phyloP scores from a whole-genome alignment of 2,329 filamentous ascomycete species.

The Pseudogymnoascus sp. region DNA sequence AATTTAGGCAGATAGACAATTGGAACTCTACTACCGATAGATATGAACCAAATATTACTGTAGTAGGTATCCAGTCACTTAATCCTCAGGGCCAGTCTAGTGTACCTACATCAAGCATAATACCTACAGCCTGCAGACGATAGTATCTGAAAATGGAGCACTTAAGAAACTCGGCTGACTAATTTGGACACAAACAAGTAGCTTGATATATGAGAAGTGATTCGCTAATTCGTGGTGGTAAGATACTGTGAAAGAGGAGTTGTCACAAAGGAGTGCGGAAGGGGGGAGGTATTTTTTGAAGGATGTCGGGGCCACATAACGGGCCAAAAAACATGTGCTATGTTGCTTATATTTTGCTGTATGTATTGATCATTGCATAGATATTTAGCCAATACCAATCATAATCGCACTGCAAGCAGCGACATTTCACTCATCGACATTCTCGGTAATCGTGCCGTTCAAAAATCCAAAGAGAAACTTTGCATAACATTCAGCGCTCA shows the following conservation, averaged over 20 bases:
- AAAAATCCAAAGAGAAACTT: neutral
- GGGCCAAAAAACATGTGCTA: neutral
- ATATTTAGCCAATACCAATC: neutral
- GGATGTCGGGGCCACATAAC: neutral
- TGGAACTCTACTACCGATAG: neutral
- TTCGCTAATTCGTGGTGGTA: neutral
- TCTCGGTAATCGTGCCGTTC: neutral
- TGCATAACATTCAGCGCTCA: neutral
- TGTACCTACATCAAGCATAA: neutral
- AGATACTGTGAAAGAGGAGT: neutral
- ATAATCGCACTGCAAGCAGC: neutral
- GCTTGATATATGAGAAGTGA: neutral
- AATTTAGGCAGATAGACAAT: neutral
- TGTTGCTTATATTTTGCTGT: neutral
- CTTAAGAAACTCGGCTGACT: neutral
- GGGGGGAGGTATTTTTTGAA: neutral
- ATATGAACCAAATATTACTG: neutral
- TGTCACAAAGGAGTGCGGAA: neutral
- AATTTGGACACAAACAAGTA: neutral
- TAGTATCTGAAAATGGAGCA: neutral
- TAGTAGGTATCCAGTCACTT: neutral
- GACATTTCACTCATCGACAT: neutral
- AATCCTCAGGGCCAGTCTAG: neutral
- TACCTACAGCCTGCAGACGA: neutral
- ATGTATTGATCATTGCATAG: neutral